A percentile compares a stretch with the other conserved stretches of the same genome.
Conservation (phyloP, 306 rosid species). For the Prunus salicina region DNA sequence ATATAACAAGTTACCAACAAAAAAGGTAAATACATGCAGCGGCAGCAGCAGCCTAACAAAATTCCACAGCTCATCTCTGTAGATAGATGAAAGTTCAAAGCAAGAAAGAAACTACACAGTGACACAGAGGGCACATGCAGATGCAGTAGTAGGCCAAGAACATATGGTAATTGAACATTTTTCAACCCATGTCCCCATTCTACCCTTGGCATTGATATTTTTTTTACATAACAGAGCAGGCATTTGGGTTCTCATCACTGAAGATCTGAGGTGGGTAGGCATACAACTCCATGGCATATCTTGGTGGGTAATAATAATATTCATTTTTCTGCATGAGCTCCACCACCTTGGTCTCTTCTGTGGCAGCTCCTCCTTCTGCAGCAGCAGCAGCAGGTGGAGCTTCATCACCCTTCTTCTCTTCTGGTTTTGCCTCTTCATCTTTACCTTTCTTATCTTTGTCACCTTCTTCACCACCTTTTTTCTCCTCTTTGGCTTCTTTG, state of each 20-base stretch:
- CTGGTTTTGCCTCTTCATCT: conserved; percentile 5
- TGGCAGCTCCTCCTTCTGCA: background rate
- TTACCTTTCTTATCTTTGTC: conserved; percentile 21
- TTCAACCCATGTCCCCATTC: background rate
- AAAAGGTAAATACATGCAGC: conserved; percentile 24
- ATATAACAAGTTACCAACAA: conserved; percentile 9
- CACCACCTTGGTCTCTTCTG: conserved; percentile 38
- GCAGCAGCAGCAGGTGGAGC: background rate
- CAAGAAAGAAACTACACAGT: conserved; percentile 31
- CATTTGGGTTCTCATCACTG: conserved; percentile 89
- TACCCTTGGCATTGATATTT: conserved; percentile 1
- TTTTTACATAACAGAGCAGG: conserved; percentile 54
- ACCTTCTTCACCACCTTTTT: conserved; percentile 27
- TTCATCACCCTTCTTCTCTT: conserved; percentile 8
- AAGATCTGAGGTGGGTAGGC: conserved; percentile 68
- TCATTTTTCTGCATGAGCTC: conserved; percentile 55
- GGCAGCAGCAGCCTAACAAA: conserved; percentile 33
- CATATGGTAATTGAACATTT: background rate
- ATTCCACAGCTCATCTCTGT: conserved; percentile 51
- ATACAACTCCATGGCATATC: conserved; percentile 43
- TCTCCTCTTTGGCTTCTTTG: conserved; percentile 26
- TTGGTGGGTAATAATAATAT: conserved; percentile 43
- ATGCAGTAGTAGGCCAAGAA: no score
- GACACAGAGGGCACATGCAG: background rate
- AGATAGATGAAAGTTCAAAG: conserved; percentile 31